These are phyloP conservation scores for Trichomonas tenax DNA, from an alignment of 208 protist genomes.

Conservation along the genomic window DNA sequence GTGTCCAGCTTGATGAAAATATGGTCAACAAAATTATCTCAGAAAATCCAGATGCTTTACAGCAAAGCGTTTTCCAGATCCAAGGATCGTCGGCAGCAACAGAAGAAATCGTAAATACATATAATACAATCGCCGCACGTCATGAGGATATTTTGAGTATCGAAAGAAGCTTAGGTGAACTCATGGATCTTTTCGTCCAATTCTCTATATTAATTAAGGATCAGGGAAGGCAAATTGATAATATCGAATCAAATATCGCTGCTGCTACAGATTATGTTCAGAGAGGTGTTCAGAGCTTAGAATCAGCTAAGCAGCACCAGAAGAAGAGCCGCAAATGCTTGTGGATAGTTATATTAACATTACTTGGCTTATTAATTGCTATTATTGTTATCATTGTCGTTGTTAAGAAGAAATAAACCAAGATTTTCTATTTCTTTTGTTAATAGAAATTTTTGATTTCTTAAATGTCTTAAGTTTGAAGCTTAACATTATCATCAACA, in stretches of 20 bases:
- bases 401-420: neutral
- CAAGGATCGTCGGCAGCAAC: neutral
- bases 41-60: neutral
- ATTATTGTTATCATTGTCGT: neutral
- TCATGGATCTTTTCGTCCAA: neutral
- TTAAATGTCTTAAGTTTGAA: too few species aligned
- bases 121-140: neutral
- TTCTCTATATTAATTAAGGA: neutral
- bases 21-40: neutral
- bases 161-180: neutral
- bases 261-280: neutral
- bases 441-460: neutral
- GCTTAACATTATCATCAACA: too few species aligned
- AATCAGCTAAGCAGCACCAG: neutral
- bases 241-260: neutral
- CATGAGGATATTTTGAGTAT: constrained; percentile 6
- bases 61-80: neutral
- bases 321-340: neutral
- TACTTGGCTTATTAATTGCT: neutral
- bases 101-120: neutral
- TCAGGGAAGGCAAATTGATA: neutral
- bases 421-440: neutral
- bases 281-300: neutral
- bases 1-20: neutral
- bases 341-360: neutral